phyloP scores from a whole-genome alignment of 2,329 filamentous ascomycete genomes.

The Mycosphaerella arachidis region DNA sequence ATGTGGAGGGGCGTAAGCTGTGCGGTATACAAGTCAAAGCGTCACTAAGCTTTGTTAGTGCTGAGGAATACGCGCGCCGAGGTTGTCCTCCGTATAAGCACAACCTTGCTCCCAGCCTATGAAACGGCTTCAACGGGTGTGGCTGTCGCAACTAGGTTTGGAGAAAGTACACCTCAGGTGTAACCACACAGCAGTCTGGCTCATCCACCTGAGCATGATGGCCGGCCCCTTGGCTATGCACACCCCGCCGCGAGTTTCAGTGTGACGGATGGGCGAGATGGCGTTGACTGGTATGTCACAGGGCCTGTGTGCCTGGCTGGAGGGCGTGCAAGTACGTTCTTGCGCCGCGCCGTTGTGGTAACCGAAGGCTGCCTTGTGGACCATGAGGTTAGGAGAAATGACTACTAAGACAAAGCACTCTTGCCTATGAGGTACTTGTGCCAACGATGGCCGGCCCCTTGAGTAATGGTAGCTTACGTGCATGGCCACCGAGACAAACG shows the following conservation, averaged over 20 bases:
- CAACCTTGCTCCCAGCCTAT: neutral
- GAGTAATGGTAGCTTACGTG: slow-evolving; percentile 4
- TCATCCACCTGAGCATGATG: neutral
- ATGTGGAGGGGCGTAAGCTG: no score
- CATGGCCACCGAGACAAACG: neutral
- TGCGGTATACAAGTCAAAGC: no score
- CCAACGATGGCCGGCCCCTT: slow-evolving; percentile 9
- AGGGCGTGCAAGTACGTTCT: slow-evolving; percentile 15
- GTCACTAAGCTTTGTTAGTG: no score
- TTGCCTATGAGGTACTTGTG: slow-evolving; percentile 6
- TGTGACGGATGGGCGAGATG: neutral
- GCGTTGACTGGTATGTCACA: slow-evolving; percentile 7
- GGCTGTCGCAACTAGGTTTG: neutral
- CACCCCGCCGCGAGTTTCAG: neutral
- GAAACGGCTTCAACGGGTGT: neutral
- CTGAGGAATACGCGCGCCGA: no score
- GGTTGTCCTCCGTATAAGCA: no score
- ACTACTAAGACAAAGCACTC: slow-evolving; percentile 18
- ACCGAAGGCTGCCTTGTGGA: slow-evolving; percentile 9
- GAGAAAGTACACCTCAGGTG: neutral
- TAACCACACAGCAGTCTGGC: neutral
- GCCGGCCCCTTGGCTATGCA: slow-evolving; percentile 1
- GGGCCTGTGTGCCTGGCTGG: neutral
- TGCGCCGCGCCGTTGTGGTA: slow-evolving; percentile 8
- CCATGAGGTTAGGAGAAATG: slow-evolving; percentile 21